Conservation (phyloP, 176 grass and related monocot species). For the bread wheat (Triticum aestivum) region DNA sequence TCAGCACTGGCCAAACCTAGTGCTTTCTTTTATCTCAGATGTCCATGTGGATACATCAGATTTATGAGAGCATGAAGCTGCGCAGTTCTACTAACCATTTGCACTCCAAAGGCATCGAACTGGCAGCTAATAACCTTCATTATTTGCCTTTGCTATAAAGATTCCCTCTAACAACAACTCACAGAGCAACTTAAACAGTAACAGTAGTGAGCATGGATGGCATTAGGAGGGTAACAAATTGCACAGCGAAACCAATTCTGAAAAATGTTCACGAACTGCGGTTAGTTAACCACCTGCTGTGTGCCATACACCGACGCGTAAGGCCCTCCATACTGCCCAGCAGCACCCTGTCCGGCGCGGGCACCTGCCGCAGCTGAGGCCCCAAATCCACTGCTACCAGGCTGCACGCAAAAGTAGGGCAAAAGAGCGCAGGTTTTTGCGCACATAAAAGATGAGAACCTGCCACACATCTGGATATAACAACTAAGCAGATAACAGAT, state of each 20-base stretch:
- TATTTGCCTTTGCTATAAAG: neutral
- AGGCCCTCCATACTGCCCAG: constrained; percentile 57
- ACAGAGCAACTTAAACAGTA: neutral
- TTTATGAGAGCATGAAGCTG: neutral
- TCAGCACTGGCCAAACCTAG: neutral
- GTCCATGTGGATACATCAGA: neutral
- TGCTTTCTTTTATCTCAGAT: neutral
- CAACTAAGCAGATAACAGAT: neutral
- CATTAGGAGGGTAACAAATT: neutral
- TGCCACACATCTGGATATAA: neutral
- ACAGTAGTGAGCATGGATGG: neutral
- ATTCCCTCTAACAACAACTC: neutral
- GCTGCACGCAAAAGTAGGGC: constrained; percentile 41
- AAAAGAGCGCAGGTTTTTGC: neutral
- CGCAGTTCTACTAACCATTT: neutral
- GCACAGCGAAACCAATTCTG: neutral
- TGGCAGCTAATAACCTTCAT: neutral
- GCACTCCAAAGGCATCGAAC: neutral
- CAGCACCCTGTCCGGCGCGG: constrained; percentile 37
- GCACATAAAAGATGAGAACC: neutral
- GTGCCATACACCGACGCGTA: constrained; percentile 68
- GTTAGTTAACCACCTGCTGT: constrained; percentile 54
- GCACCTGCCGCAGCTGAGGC: constrained; percentile 27
- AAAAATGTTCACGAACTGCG: neutral
- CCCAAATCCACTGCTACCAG: constrained; percentile 59